Evolutionary conservation across 768 basidiomycete genomes (phyloP).

Genomic region (Pholiota microspora): DNA sequence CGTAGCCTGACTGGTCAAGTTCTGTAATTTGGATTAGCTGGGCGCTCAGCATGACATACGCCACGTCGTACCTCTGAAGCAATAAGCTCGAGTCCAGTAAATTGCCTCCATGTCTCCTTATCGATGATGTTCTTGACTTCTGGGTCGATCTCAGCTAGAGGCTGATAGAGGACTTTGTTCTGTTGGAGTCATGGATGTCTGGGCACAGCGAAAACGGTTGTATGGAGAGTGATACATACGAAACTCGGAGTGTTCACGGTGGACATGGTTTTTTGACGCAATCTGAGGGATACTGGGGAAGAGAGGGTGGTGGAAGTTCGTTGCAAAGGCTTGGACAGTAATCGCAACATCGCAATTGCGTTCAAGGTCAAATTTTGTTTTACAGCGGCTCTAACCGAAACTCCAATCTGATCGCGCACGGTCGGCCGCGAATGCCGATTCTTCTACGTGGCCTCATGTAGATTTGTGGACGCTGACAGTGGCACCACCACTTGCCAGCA

Average conservation of each 20-base stretch:
- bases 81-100: conserved; percentile 96
- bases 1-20: conserved; percentile 91
- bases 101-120: conserved; percentile 98
- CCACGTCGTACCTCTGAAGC: conserved; percentile 81
- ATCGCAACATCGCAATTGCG: conserved; percentile 36
- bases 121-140: conserved; percentile 97
- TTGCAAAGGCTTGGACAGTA: conserved; percentile 32
- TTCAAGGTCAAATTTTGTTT: conserved; percentile 19
- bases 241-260: conserved; percentile 57
- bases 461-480: too few species aligned
- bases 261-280: conserved; percentile 54
- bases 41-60: neutral
- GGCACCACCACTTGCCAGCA: too few species aligned
- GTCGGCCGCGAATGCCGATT: conserved; percentile 17
- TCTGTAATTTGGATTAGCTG: conserved; percentile 45
- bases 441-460: too few species aligned
- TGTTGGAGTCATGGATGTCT: conserved; percentile 26
- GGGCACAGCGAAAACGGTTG: neutral
- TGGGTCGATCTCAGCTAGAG: conserved; percentile 89
- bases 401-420: conserved; percentile 9
- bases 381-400: conserved; percentile 28
- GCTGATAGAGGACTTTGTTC: conserved; percentile 91
- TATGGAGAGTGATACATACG: conserved; percentile 35
- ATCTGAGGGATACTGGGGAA: conserved; percentile 17
- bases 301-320: conserved; percentile 29